Conservation (phyloP, 129 eudicot genomes). For the Heracleum sosnowskyi region DNA sequence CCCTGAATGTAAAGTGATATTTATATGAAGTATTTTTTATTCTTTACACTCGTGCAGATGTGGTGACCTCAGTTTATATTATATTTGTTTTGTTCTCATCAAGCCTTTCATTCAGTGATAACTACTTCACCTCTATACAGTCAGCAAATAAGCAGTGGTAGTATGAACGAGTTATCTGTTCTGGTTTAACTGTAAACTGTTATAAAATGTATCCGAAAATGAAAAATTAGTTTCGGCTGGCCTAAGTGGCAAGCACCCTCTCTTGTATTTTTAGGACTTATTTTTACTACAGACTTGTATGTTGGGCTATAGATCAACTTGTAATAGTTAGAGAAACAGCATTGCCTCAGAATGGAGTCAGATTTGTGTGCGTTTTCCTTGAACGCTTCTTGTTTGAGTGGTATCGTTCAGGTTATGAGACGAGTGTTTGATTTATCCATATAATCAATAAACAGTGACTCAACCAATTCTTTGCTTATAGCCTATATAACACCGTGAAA, state of each 20-base stretch:
- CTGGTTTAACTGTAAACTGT: not conserved
- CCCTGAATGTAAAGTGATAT: not conserved
- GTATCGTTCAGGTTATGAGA: not conserved
- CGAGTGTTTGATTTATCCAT: not conserved
- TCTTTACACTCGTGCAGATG: not conserved
- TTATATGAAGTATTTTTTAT: slow-evolving; percentile 14
- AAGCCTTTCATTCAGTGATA: not conserved
- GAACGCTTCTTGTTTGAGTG: not conserved
- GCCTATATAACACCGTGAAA: slow-evolving; percentile 4
- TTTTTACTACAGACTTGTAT: not conserved
- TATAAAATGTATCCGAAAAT: not conserved
- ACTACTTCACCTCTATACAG: not conserved
- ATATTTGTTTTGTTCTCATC: not conserved
- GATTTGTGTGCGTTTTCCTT: not conserved
- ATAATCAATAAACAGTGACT: not conserved
- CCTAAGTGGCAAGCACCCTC: not conserved
- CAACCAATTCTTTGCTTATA: not conserved
- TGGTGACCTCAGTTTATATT: not conserved
- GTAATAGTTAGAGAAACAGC: too few relatives aligned
- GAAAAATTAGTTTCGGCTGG: not conserved
- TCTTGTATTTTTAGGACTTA: not conserved
- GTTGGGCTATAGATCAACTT: not conserved
- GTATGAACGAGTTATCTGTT: not conserved
- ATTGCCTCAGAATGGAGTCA: not conserved
- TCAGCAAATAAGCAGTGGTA: not conserved